Evolutionary conservation across 352 stramenopile species (phyloP), one percentile per base, ranked within the genome.

Genomic region (Blastocystis sp.): DNA sequence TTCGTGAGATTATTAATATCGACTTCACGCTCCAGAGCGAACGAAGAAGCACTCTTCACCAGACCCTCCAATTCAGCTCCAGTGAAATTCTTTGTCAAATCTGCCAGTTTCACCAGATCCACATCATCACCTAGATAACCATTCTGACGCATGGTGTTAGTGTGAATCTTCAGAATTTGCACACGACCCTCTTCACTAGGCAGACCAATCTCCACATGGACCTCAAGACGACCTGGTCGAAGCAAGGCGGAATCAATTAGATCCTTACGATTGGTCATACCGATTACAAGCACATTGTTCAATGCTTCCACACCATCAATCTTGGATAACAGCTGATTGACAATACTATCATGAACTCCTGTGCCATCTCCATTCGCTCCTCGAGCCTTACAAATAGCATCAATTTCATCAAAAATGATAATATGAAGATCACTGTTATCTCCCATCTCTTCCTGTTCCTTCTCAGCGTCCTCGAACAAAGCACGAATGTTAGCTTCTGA

Each of bases 341-440:
- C 97, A 19, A 99, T 96, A 15, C 93, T 98, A 91, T 99, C 97
- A 35, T 94, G 94, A 35, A 99, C 96, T 57, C 97, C 97, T 1
- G 96, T 99, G 19, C 77, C 77, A 40, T 88, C 77, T n/a, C 77
- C 84, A 22, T 68, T 57, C 0, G 91, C 59, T 73, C 97, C 97
- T 91, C 97, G 95, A 66, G 94, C 90, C 91, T 98, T 99, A 91
- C 96, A 99, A 91, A 99, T 99, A 44, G 97, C 97, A 93, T 99
- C 97, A 91, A 99, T 99, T 92, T 99, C 97, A 92, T 99, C 97
- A 90, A 99, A 98, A 91, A 99, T 99, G 91, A 99, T 98, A 90
- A 99, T 98, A 91, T 99, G 97, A 68, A 99, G 93, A 89, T 98
- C 97, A 77, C 93, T 98, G 77, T 97, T 95, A 84, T 98, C 97